Evolutionary conservation across 1,139 yeast genomes (phyloP).

Genomic region (Yamadazyma diospyri): DNA sequence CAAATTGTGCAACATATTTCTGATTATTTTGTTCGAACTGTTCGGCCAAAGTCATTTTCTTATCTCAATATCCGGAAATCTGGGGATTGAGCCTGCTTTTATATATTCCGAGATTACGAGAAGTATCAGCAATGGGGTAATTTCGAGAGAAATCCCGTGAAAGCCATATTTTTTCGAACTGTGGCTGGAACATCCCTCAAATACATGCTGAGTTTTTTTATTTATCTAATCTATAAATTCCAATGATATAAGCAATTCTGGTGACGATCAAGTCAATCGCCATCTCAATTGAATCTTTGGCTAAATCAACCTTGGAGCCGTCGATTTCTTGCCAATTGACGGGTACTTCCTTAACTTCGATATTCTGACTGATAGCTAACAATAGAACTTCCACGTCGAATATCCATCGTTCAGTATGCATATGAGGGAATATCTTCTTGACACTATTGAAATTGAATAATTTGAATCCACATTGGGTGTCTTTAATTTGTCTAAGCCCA

Average conservation of each 20-base stretch:
- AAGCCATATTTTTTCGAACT: no score
- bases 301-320: conserved; percentile 91
- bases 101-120: no score
- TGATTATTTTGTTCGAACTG: conserved; percentile 19
- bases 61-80: no score
- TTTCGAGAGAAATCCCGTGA: no score
- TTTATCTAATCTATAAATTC: conserved; percentile 58
- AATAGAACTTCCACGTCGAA: conserved; percentile 92
- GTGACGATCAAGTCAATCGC: conserved; percentile 94
- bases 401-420: conserved; percentile 98
- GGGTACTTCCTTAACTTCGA: conserved; percentile 71
- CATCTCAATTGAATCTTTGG: conserved; percentile 88
- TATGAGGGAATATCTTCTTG: conserved; percentile 67
- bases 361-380: conserved; percentile 67
- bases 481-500: conserved; percentile 83
- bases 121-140: no score
- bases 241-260: conserved; percentile 80
- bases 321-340: conserved; percentile 97
- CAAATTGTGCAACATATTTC: conserved; percentile 19
- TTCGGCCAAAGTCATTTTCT: conserved; percentile 21
- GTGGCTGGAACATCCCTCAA: no score
- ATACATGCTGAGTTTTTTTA: no score
- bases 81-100: neutral
- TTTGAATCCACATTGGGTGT: conserved; percentile 97
- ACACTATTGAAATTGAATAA: conserved; percentile 74